Percentiles rank a stretch among this genome's conserved stretches.
Conservation (phyloP, 2,329 filamentous ascomycete species). For the Cercospora canescens region DNA sequence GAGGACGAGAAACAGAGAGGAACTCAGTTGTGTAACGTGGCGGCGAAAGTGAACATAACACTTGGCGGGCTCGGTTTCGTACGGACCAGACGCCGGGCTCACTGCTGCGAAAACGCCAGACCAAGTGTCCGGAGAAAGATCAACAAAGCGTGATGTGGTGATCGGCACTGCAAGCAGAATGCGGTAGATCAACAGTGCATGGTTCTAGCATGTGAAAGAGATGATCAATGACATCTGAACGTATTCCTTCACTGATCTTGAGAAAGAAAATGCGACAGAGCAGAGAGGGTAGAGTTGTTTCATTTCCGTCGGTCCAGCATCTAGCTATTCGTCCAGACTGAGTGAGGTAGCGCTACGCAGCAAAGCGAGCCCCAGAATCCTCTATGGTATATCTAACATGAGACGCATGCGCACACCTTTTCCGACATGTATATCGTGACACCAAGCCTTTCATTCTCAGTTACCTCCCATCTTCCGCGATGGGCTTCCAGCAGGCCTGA, state of each 20-base stretch:
- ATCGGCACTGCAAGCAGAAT: constrained; percentile 2
- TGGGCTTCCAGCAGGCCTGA: constrained; percentile 24
- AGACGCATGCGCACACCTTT: neutral
- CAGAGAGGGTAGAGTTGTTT: constrained; percentile 21
- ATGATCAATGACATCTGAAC: neutral
- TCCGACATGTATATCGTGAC: constrained; percentile 18
- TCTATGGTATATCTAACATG: constrained; percentile 1
- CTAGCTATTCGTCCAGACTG: constrained; percentile 17
- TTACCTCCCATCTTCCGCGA: constrained; percentile 25
- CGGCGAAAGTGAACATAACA: neutral
- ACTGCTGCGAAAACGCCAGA: neutral
- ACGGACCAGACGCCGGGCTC: neutral
- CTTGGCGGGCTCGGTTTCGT: neutral
- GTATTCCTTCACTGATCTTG: neutral
- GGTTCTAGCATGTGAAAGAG: neutral
- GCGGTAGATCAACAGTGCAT: constrained; percentile 1
- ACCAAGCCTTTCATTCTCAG: constrained; percentile 8
- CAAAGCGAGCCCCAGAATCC: constrained; percentile 11
- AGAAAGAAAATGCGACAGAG: neutral
- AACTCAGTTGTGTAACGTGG: neutral
- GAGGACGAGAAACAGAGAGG: neutral
- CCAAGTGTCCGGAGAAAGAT: neutral
- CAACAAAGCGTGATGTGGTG: neutral
- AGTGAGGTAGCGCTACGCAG: constrained; percentile 9
- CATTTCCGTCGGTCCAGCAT: constrained; percentile 17